Base-by-base conservation (phyloP, 768 basidiomycete species). In the Cystofilobasidium bisporidii region DNA sequence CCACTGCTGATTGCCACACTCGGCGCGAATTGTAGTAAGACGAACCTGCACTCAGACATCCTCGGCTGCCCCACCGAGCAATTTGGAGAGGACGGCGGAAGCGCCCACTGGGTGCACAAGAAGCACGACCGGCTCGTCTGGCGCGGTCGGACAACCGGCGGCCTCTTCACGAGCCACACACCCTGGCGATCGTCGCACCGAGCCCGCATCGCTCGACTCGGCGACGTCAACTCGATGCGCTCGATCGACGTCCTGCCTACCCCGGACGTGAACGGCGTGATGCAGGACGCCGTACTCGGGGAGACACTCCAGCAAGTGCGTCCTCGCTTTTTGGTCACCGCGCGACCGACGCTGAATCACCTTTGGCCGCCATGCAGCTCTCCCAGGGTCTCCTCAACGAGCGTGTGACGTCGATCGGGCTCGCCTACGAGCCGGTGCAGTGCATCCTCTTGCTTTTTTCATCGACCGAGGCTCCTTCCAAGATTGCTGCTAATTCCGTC, bases 101-200 rank as follows among this genome's bases (percentile, higher is more conserved):
- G 8, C 63, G 69, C 11, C 1, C 70, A 72, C 3, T 78, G 74
- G 72, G 69, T 65, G 20, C 61, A 73, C 41, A 74, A 74, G 65
- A 67, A 56, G 22, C 38, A 69, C 11, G 59, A 72, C 45, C 69
- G 67, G 38, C 63, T 76, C 24, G 57, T 76, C 26, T 78, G 77
- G 68, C 68, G 68, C 30, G 68, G 68, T 17, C 72, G 71, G 32
- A 76, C 75, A 47, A 76, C 76, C 9, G 75, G 77, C 33, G 69
- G 69, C 0, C 63, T 71, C n/a, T 70, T 72, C 64, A 55, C 71
- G 11, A 59, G 28, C 9, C 50, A 63, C 0, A 74, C 70, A 0
- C 71, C 72, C 18, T 76, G 76, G 77, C 63, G 73, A 22, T 65
- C 59, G 2, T 72, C 71, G 43, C 76, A 77, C 47, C 70, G 75